phyloP scores from a whole-genome alignment of 2,329 filamentous ascomycete genomes.

The Stemphylium vesicarium region DNA sequence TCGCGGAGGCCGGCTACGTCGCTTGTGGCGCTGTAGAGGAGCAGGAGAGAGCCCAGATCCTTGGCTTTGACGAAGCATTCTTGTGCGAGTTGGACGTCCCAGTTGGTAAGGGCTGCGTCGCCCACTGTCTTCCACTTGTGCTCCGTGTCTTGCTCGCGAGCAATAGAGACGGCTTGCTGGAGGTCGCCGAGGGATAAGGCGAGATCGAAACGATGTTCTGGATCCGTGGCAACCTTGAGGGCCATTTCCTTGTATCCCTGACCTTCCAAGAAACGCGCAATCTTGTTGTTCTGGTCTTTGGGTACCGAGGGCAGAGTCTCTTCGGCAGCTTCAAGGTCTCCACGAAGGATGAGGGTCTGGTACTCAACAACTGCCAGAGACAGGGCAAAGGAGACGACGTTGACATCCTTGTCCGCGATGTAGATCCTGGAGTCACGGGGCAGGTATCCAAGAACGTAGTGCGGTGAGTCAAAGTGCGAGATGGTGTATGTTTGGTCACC shows the following conservation, averaged over 20 bases:
- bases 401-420: constrained; percentile 93
- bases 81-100: constrained; percentile 86
- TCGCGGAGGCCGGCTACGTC: constrained; percentile 75
- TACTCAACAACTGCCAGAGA: constrained; percentile 95
- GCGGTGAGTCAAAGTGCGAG: constrained; percentile 92
- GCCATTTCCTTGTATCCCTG: constrained; percentile 97
- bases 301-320: constrained; percentile 86
- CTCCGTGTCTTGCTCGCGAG: constrained; percentile 81
- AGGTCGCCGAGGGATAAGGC: constrained; percentile 83
- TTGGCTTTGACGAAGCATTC: constrained; percentile 93
- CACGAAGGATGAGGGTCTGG: constrained; percentile 92
- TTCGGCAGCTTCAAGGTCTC: constrained; percentile 88
- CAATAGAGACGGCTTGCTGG: constrained; percentile 83
- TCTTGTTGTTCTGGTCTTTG: constrained; percentile 95
- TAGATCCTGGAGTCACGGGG: constrained; percentile 95
- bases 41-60: constrained; percentile 85
- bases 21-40: constrained; percentile 86
- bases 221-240: constrained; percentile 89
- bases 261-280: constrained; percentile 94
- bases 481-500: constrained; percentile 98
- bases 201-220: constrained; percentile 96
- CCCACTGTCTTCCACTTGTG: constrained; percentile 99
- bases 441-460: constrained; percentile 95
- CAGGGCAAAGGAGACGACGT: constrained; percentile 85
- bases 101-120: constrained; percentile 83